These are phyloP conservation scores for Wallacemonas sp. DNA, from an alignment of 208 protist species.

Conservation along the genomic window DNA sequence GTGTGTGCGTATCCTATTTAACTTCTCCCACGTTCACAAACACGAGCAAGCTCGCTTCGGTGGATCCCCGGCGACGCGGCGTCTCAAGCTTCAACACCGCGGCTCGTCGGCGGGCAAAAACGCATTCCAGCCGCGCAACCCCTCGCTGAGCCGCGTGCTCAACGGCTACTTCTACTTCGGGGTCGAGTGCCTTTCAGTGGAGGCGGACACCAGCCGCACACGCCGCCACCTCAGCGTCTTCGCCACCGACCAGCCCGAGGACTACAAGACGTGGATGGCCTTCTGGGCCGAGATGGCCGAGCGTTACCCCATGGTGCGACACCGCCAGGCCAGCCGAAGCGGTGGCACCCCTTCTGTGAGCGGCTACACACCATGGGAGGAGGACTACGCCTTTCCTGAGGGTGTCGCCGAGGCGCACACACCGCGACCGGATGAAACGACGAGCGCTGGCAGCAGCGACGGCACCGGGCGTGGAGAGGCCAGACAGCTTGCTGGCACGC, in stretches of 20 bases:
- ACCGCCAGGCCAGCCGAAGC: background rate
- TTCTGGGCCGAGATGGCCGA: constrained; percentile 42
- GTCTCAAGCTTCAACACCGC: constrained; percentile 11
- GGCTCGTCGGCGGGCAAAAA: constrained; percentile 4
- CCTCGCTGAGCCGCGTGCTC: background rate
- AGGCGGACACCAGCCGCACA: constrained; percentile 2
- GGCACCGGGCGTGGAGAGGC: background rate
- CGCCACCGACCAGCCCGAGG: constrained; percentile 30
- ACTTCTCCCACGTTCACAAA: constrained; percentile 38
- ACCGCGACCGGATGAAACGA: background rate
- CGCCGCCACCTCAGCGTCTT: constrained; percentile 42
- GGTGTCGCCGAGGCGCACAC: background rate
- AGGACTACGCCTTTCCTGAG: background rate
- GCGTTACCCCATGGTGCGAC: constrained; percentile 22
- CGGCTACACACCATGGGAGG: background rate
- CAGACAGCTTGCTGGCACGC: constrained; percentile 6
- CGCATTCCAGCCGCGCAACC: constrained; percentile 13
- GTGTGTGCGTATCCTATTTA: constrained; percentile 40
- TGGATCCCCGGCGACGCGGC: constrained; percentile 7
- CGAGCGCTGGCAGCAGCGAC: too few relatives aligned
- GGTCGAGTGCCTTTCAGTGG: constrained; percentile 25
- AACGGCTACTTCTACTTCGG: constrained; percentile 59
- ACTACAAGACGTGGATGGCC: constrained; percentile 36
- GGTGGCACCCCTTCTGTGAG: background rate
- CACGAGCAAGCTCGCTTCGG: constrained; percentile 11